Evolutionary conservation across 2,329 filamentous ascomycete species (phyloP).

Genomic region (Akanthomyces dipterigenus): DNA sequence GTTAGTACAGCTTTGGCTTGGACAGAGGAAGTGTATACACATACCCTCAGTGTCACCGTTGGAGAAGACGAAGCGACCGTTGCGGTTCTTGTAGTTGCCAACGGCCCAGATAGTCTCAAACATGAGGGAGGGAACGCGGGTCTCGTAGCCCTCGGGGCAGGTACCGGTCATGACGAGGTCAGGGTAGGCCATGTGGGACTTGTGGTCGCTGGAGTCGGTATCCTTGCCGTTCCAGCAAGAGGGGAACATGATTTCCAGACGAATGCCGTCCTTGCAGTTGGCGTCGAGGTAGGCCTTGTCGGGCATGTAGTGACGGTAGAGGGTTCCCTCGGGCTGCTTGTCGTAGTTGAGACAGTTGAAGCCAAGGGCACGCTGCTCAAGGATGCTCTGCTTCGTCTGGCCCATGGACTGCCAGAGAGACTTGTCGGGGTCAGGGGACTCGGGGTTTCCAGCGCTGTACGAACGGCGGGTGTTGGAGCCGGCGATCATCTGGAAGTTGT

Average conservation of each 20-base stretch:
- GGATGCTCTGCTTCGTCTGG: conserved; percentile 57
- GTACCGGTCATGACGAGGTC: conserved; percentile 66
- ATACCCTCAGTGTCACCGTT: conserved; percentile 71
- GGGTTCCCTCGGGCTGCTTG: conserved; percentile 58
- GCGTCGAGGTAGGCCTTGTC: conserved; percentile 72
- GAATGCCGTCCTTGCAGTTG: conserved; percentile 75
- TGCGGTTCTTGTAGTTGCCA: conserved; percentile 50
- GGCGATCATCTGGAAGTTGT: conserved; percentile 74
- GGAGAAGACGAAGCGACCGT: conserved; percentile 66
- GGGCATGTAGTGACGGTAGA: conserved; percentile 77
- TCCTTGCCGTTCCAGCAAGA: conserved; percentile 77
- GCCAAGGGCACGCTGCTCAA: conserved; percentile 75
- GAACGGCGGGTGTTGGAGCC: conserved; percentile 62
- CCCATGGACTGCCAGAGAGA: conserved; percentile 61
- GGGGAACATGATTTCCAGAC: conserved; percentile 81
- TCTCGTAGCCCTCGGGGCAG: conserved; percentile 64
- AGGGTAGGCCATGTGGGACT: conserved; percentile 70
- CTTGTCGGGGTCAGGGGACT: conserved; percentile 56
- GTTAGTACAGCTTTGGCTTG: conserved; percentile 1
- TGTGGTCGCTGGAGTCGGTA: conserved; percentile 47
- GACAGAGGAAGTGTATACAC: conserved; percentile 16
- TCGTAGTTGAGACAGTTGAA: conserved; percentile 93
- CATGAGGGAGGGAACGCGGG: conserved; percentile 67
- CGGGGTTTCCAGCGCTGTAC: conserved; percentile 63
- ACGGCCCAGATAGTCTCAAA: conserved; percentile 85